Evolutionary conservation across 441 rosid genomes (phyloP).

Genomic region (Pelargonium fulgidum): DNA sequence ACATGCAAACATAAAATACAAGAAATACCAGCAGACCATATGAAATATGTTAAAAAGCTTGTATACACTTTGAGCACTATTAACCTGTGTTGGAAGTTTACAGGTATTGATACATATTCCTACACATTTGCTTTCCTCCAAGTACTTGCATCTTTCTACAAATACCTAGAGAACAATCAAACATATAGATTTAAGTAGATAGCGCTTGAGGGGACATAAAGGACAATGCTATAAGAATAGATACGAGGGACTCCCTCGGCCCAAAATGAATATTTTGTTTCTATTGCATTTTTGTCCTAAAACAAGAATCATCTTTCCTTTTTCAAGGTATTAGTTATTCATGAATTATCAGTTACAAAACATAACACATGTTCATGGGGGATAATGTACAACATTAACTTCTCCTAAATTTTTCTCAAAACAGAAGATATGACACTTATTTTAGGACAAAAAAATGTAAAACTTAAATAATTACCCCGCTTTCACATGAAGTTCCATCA

Average conservation of each 20-base stretch:
- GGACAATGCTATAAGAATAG: not conserved
- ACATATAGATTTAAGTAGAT: not conserved
- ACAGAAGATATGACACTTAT: not conserved
- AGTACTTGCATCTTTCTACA: conserved; percentile 78
- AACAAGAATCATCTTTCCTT: too few species aligned
- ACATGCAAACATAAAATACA: not conserved
- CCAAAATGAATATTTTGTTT: too few species aligned
- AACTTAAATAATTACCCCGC: conserved; percentile 48
- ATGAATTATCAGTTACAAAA: too few species aligned
- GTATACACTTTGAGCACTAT: not conserved
- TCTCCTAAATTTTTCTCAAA: too few species aligned
- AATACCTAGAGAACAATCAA: conserved; percentile 45
- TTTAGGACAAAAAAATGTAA: not conserved
- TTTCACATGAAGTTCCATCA: conserved; percentile 57
- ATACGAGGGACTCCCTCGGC: not conserved
- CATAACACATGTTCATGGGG: too few species aligned
- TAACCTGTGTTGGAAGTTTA: conserved; percentile 83
- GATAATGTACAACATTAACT: too few species aligned
- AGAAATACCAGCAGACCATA: not conserved
- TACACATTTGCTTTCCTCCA: conserved; percentile 87
- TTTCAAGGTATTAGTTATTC: too few species aligned
- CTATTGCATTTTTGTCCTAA: too few species aligned
- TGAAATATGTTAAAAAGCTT: not conserved
- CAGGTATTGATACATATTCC: conserved; percentile 82
- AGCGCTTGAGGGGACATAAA: not conserved